These are phyloP conservation scores for Penstemon newberryi DNA, from an alignment of 257 asterid species.

Conservation along the genomic window DNA sequence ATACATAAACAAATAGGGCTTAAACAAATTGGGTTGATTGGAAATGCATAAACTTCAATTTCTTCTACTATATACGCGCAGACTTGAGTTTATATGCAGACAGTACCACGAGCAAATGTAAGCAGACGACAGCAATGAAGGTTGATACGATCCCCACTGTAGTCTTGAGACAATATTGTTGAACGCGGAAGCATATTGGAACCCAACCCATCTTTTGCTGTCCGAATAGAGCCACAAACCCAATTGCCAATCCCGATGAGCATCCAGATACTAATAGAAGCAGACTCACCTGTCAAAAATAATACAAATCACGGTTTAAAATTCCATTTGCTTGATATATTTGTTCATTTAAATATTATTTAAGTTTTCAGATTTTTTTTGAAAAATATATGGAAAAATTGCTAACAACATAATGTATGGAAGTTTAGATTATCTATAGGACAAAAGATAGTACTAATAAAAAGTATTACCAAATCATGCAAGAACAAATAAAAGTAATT, in stretches of 20 bases:
- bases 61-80: background rate
- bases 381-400: background rate
- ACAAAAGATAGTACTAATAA: background rate
- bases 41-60: background rate
- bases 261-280: constrained; percentile 39
- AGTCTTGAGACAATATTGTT: constrained; percentile 36
- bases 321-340: background rate
- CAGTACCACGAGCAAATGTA: constrained; percentile 37
- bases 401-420: background rate
- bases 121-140: constrained; percentile 33
- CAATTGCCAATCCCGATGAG: constrained; percentile 42
- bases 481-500: constrained; percentile 42
- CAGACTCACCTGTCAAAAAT: constrained; percentile 35
- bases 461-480: constrained; percentile 41
- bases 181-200: constrained; percentile 34
- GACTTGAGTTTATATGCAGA: constrained; percentile 41
- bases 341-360: too few species aligned
- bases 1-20: too few species aligned
- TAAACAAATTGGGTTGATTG: too few species aligned
- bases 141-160: constrained; percentile 27
- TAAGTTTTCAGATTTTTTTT: too few species aligned
- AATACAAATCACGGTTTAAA: background rate
- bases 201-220: constrained; percentile 37
- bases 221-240: constrained; percentile 41
- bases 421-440: background rate